Percentiles rank a stretch among this genome's conserved stretches.
Evolutionary conservation across 306 rosid genomes (phyloP).

Genomic region (Acacia melanoxylon): DNA sequence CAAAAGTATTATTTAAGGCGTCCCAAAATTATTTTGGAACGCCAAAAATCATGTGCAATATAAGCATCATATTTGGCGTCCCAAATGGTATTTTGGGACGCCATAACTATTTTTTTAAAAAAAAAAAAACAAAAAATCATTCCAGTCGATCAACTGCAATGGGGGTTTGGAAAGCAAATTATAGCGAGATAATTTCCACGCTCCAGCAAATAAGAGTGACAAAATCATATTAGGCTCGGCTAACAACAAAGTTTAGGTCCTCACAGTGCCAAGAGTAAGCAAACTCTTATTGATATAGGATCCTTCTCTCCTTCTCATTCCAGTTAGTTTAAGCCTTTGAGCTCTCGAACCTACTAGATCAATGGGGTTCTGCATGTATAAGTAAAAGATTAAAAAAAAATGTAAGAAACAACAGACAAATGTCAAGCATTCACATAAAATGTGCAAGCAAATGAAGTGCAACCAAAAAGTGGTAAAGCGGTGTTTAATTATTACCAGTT

Average conservation of each 20-base stretch:
- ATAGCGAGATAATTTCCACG: too few species aligned
- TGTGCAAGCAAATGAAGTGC: constrained; percentile 34
- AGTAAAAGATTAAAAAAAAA: constrained; percentile 48
- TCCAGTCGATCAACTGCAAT: too few species aligned
- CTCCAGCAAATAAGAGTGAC: constrained; percentile 16
- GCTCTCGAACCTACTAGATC: constrained; percentile 99
- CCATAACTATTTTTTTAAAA: too few species aligned
- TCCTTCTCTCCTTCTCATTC: constrained; percentile 96
- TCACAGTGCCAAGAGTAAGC: constrained; percentile 98
- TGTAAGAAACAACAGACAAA: too few species aligned
- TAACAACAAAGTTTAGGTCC: constrained; percentile 52
- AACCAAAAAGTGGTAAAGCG: constrained; percentile 26
- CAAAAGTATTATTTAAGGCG: too few species aligned
- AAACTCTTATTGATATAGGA: constrained; percentile 96
- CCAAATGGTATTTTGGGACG: too few species aligned
- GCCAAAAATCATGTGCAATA: too few species aligned
- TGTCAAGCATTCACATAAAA: constrained; percentile 19
- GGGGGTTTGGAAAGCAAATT: too few species aligned
- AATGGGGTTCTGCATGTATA: constrained; percentile 94
- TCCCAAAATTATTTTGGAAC: too few species aligned
- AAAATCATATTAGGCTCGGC: constrained; percentile 19
- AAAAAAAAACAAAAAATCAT: too few species aligned
- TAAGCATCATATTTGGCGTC: too few species aligned
- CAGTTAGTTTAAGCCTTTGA: constrained; percentile 99
- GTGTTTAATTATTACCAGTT: constrained; percentile 62